Evolutionary conservation across 176 grass and related monocot species (phyloP).

Genomic region (Aegilops longissima): DNA sequence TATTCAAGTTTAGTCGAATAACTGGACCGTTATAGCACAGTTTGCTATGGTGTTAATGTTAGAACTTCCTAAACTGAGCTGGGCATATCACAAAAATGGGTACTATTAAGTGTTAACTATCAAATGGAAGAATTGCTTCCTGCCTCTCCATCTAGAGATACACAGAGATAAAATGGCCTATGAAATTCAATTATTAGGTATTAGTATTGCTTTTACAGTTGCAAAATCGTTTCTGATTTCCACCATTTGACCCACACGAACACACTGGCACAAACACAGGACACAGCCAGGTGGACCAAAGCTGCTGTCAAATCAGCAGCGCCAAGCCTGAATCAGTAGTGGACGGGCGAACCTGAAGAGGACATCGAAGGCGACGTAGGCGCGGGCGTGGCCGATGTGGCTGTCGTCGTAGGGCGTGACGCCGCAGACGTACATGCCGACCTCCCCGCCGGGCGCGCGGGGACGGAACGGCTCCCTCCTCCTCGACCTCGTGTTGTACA

Average conservation of each 20-base stretch:
- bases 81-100: background rate
- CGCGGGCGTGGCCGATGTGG: constrained; percentile 91
- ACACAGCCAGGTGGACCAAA: background rate
- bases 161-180: background rate
- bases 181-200: background rate
- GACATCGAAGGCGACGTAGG: constrained; percentile 89
- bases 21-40: background rate
- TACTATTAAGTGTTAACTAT: background rate
- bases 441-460: constrained; percentile 48
- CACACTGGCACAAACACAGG: background rate
- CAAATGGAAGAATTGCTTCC: background rate
- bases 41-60: background rate
- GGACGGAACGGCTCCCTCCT: constrained; percentile 67
- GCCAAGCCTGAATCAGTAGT: background rate
- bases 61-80: background rate
- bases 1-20: background rate
- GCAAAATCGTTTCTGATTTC: background rate
- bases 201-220: background rate
- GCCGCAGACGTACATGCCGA: constrained; percentile 98
- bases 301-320: background rate
- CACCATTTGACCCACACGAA: background rate
- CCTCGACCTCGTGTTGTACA: constrained; percentile 81
- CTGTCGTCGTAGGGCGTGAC: constrained; percentile 93
- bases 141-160: background rate
- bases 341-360: constrained; percentile 61